A percentile compares a stretch with the other conserved stretches of the same genome.
Evolutionary conservation across 441 rosid genomes (phyloP).

Genomic region (Croton setiger): DNA sequence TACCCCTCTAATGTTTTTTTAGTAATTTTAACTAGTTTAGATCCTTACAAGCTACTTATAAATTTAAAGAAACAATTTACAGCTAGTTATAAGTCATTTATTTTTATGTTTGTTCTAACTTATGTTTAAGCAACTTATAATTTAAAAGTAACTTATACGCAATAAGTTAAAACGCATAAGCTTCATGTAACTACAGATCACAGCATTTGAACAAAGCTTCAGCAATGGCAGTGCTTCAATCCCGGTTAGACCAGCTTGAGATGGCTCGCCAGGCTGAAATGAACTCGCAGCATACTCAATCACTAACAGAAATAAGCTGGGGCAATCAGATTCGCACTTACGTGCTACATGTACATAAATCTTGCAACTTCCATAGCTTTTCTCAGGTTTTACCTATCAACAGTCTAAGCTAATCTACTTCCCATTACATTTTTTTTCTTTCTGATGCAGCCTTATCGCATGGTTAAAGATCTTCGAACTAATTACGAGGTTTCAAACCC

Average conservation of each 20-base stretch:
- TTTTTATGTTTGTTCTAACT: no score
- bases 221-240: constrained; percentile 97
- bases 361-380: constrained; percentile 12
- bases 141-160: no score
- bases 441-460: constrained; percentile 70
- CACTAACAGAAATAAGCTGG: constrained; percentile 90
- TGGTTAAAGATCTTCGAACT: constrained; percentile 96
- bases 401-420: not conserved
- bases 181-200: constrained; percentile 44
- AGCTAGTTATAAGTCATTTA: no score
- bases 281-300: constrained; percentile 91
- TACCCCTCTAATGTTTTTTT: no score
- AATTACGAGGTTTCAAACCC: constrained; percentile 87
- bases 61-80: no score
- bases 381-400: not conserved
- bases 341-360: constrained; percentile 75
- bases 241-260: constrained; percentile 90
- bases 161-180: no score
- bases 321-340: constrained; percentile 93
- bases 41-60: no score
- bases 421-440: not conserved
- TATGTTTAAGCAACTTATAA: no score
- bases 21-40: no score
- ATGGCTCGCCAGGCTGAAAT: constrained; percentile 87
- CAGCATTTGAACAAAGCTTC: constrained; percentile 94